Base-by-base conservation (phyloP, 805 yeast species). In the Starmera caribaea region DNA sequence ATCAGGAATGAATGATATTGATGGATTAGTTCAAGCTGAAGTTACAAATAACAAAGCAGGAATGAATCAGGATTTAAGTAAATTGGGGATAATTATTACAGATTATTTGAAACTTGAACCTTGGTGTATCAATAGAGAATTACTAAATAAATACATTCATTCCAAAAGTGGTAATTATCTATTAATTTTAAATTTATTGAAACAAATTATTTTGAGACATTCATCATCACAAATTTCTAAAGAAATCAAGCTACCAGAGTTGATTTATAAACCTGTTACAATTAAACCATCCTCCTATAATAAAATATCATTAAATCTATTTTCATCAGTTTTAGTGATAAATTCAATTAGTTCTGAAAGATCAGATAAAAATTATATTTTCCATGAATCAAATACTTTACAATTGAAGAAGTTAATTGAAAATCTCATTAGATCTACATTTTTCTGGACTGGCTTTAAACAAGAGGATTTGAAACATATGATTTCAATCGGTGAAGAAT, bases 261-360 rank as follows among this genome's bases (percentile, higher is more conserved):
- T 81, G 36, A 74, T 69, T 45, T 84, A 79, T 47, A 68, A 65
- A 26, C 77, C 81, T 0, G 71, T 77, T 0, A 71, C 71, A 43
- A 47, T 81, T n/a, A 60, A 66, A 38, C 87, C 88, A 0, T 76
- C 86, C 0, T 71, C 60, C 46, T 79, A 76, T 45, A 80, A 81
- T 51, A 74, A 66, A 47, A 45, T 80, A 10, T 71, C 86, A 0
- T 65, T 81, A 15, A 80, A 81, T 51, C 57, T 81, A 9, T 81
- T 81, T 50, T 71, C 75, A 8, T 74, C 85, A 0, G 84, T 80
- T 2, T 59, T 81, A 35, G 84, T 86, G 1, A 76, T 78, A 3
- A 81, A 81, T 61, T 85, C 88, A 0, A 81, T 81, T 3, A 74
- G 86, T 5, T 79, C 87, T 0, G 86, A 80, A 50, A 58, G 87